Evolutionary conservation across 1,284 basidiomycete genomes (phyloP).

Genomic region (Porogramme epimiltina): DNA sequence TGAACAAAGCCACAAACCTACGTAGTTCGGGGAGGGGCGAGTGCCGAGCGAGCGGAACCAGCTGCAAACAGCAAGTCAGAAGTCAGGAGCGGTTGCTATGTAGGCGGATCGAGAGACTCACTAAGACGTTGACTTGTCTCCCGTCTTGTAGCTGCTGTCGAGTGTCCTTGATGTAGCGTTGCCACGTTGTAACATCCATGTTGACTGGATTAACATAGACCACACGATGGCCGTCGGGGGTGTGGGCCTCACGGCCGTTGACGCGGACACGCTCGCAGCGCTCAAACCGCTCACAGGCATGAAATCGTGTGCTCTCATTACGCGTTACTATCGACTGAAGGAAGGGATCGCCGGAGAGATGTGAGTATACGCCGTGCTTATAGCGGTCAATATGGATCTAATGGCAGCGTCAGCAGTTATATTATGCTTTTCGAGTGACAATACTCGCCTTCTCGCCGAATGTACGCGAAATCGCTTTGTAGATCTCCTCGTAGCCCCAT

Average conservation of each 20-base stretch:
- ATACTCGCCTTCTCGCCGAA: slow-evolving; percentile 63
- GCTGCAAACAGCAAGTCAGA: slow-evolving; percentile 41
- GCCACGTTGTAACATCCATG: slow-evolving; percentile 65
- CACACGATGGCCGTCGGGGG: slow-evolving; percentile 49
- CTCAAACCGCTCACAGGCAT: slow-evolving; percentile 86
- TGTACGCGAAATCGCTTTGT: slow-evolving; percentile 69
- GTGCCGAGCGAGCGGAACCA: slow-evolving; percentile 83
- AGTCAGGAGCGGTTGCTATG: not conserved
- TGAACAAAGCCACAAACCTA: slow-evolving; percentile 77
- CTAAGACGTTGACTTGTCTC: slow-evolving; percentile 57
- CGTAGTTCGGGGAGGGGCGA: slow-evolving; percentile 85
- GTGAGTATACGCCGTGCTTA: slow-evolving; percentile 71
- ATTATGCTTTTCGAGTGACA: not conserved
- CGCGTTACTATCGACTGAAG: slow-evolving; percentile 65
- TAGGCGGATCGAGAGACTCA: slow-evolving; percentile 35
- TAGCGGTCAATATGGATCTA: slow-evolving; percentile 91
- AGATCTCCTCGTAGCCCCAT: slow-evolving; percentile 87
- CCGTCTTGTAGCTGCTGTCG: slow-evolving; percentile 44
- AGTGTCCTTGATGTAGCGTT: slow-evolving; percentile 54
- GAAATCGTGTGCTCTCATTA: slow-evolving; percentile 76
- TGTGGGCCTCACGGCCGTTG: slow-evolving; percentile 34
- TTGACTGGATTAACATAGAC: slow-evolving; percentile 80
- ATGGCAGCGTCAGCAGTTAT: not conserved
- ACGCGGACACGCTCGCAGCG: slow-evolving; percentile 69
- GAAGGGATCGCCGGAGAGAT: slow-evolving; percentile 59